Evolutionary conservation across 441 rosid species (phyloP).

Genomic region (Adansonia grandidieri): DNA sequence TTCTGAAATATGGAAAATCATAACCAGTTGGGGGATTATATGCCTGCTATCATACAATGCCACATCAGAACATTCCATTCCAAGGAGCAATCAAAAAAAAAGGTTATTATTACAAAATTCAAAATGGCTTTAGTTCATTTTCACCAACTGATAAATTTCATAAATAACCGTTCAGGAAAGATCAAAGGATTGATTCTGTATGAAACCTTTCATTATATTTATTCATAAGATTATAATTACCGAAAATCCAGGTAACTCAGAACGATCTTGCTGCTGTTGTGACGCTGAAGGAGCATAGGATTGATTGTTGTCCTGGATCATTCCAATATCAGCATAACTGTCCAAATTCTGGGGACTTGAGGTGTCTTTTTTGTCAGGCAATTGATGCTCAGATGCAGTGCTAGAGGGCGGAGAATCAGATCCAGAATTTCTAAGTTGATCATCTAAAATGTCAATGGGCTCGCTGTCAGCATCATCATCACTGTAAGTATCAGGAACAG

Average conservation of each 20-base stretch:
- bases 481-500: slow-evolving; percentile 49
- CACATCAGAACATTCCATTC: slow-evolving; percentile 21
- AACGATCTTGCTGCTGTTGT: slow-evolving; percentile 61
- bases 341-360: slow-evolving; percentile 62
- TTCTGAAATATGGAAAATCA: slow-evolving; percentile 76
- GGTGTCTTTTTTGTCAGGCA: slow-evolving; percentile 58
- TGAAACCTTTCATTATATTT: background rate
- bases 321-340: slow-evolving; percentile 56
- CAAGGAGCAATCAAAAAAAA: slow-evolving; percentile 12
- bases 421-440: slow-evolving; percentile 57
- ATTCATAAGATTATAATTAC: slow-evolving; percentile 44
- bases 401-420: slow-evolving; percentile 63
- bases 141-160: background rate
- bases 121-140: background rate
- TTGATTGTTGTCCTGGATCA: slow-evolving; percentile 55
- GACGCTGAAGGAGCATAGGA: slow-evolving; percentile 59
- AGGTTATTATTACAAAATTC: background rate
- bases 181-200: background rate
- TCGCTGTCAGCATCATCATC: slow-evolving; percentile 51
- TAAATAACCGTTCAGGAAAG: background rate
- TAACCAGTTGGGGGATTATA: slow-evolving; percentile 72
- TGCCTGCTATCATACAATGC: slow-evolving; percentile 47
- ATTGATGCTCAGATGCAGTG: slow-evolving; percentile 60
- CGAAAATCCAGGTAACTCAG: slow-evolving; percentile 61
- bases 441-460: slow-evolving; percentile 55